Evolutionary conservation across 1,139 yeast species (phyloP).

Genomic region (Pichia terricola): DNA sequence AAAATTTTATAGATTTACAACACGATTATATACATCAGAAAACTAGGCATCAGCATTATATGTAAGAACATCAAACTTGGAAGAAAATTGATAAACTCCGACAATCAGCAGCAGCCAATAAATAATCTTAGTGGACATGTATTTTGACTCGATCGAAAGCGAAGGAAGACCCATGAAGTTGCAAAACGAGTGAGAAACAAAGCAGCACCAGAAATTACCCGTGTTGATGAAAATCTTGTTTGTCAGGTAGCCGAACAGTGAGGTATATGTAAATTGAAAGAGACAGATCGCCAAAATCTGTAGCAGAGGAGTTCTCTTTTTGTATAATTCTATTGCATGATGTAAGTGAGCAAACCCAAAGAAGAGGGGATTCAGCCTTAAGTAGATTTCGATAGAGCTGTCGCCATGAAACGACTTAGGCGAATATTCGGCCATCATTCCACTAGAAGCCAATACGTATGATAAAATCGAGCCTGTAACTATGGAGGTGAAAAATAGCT

Average conservation of each 20-base stretch:
- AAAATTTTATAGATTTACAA: too few species aligned
- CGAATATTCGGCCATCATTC: constrained; percentile 1
- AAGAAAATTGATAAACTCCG: constrained; percentile 30
- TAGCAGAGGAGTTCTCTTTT: constrained; percentile 22
- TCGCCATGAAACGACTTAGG: constrained; percentile 6
- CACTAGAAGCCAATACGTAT: constrained; percentile 2
- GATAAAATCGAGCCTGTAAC: constrained; percentile 37
- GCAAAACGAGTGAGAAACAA: constrained; percentile 63
- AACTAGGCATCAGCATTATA: too few species aligned
- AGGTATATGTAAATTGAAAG: constrained; percentile 65
- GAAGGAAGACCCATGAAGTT: constrained; percentile 74
- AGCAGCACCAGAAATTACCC: constrained; percentile 52
- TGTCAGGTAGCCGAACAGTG: constrained; percentile 71
- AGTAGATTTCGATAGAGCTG: background rate
- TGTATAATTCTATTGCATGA: constrained; percentile 54
- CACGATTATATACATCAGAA: too few species aligned
- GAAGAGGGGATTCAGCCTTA: constrained; percentile 46
- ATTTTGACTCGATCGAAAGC: constrained; percentile 19
- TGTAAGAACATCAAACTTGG: constrained; percentile 24
- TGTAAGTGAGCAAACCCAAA: constrained; percentile 92
- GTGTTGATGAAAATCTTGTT: constrained; percentile 46
- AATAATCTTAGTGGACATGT: constrained; percentile 11
- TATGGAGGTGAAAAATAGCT: constrained; percentile 64
- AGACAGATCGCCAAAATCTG: constrained; percentile 34
- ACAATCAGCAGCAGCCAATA: constrained; percentile 36